Evolutionary conservation across 1,284 basidiomycete species (phyloP).

Genomic region (Inonotus hispidus): DNA sequence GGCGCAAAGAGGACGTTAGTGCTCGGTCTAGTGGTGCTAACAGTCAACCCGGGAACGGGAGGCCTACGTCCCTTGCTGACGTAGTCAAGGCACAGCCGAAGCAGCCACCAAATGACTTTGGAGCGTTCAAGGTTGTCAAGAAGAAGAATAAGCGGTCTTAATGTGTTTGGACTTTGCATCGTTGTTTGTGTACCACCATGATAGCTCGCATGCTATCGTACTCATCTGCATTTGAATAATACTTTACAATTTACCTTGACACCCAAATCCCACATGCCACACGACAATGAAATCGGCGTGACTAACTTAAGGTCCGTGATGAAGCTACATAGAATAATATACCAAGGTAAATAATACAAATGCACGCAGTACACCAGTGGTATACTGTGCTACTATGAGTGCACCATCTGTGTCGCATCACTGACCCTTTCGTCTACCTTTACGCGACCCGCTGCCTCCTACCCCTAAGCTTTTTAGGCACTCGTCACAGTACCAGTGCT

Average conservation of each 20-base stretch:
- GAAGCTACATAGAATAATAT: neutral
- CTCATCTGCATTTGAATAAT: neutral
- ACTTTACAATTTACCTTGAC: neutral
- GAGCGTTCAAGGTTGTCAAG: conserved; percentile 86
- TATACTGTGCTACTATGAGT: no score
- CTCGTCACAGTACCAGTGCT: conserved; percentile 25
- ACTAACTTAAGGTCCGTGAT: neutral
- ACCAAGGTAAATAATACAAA: no score
- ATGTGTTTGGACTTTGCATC: neutral
- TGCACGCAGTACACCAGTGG: no score
- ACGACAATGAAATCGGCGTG: neutral
- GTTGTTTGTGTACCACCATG: neutral
- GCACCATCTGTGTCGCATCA: neutral
- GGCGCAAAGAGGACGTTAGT: conserved; percentile 73
- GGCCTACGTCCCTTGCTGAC: conserved; percentile 72
- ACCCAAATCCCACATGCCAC: no score
- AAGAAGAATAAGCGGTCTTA: conserved; percentile 78
- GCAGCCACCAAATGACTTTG: conserved; percentile 66
- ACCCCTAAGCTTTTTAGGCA: conserved; percentile 18
- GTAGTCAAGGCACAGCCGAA: conserved; percentile 88
- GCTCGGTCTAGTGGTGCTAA: conserved; percentile 41
- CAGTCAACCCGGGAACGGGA: conserved; percentile 37
- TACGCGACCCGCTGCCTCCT: conserved; percentile 9
- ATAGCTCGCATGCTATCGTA: neutral
- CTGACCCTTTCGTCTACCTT: neutral